These are phyloP conservation scores for Suillus discolor DNA, from an alignment of 768 basidiomycete genomes.

Conservation along the genomic window DNA sequence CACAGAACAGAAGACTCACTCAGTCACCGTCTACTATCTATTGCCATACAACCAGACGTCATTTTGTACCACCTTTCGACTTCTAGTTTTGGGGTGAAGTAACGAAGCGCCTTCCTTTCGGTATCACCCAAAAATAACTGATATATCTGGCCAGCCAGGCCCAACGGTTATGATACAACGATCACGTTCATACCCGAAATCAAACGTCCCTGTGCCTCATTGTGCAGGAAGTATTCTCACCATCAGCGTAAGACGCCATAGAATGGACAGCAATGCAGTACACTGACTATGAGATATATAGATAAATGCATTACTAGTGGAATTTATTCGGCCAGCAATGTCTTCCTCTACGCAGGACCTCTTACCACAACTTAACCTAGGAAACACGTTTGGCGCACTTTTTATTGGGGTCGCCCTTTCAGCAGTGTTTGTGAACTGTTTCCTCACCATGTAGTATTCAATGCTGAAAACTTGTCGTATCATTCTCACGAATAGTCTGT, in stretches of 20 bases:
- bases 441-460: too few relatives aligned
- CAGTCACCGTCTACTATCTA: not conserved
- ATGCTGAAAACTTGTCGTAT: not conserved
- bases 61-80: not conserved
- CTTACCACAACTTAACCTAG: not conserved
- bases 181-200: not conserved
- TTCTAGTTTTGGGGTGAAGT: not conserved
- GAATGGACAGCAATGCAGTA: not conserved
- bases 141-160: too few relatives aligned
- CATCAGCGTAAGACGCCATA: not conserved
- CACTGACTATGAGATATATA: not conserved
- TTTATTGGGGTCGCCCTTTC: not conserved
- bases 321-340: not conserved
- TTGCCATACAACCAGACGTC: not conserved
- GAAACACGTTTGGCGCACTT: not conserved
- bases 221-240: not conserved
- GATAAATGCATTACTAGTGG: not conserved
- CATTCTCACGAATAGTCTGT: not conserved
- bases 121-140: not conserved
- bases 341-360: not conserved
- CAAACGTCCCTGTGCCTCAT: not conserved
- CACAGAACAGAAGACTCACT: not conserved
- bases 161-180: too few relatives aligned
- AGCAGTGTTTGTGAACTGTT: not conserved
- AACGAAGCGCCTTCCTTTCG: not conserved